Evolutionary conservation across 305 asterid genomes (phyloP).

Genomic region (Stenogyne calaminthoides): DNA sequence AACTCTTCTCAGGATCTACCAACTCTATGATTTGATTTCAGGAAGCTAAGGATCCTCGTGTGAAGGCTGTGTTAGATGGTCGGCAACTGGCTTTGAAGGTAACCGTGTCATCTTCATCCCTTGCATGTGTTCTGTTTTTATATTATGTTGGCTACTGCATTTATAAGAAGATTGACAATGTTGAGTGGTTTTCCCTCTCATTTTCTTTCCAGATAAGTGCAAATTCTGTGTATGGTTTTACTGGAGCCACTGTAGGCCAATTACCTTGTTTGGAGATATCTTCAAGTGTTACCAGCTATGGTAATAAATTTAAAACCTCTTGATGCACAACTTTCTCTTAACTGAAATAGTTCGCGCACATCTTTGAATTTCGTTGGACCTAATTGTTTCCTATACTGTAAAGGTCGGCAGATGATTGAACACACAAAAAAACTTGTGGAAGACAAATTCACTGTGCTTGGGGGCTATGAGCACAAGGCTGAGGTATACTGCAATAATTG

Average conservation of each 20-base stretch:
- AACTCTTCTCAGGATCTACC: conserved; percentile 22
- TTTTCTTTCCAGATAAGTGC: conserved; percentile 82
- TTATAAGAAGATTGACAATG: conserved; percentile 14
- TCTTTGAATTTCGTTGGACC: conserved; percentile 33
- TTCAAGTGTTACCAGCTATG: conserved; percentile 99
- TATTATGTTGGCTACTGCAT: conserved; percentile 18
- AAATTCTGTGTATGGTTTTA: conserved; percentile 97
- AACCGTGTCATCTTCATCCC: conserved; percentile 20
- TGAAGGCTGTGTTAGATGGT: conserved; percentile 96
- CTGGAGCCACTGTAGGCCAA: conserved; percentile 98
- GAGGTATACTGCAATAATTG: conserved; percentile 56
- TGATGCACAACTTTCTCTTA: conserved; percentile 26
- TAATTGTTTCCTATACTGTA: conserved; percentile 30
- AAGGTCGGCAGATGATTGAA: conserved; percentile 99
- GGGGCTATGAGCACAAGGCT: conserved; percentile 90
- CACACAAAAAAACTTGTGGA: conserved; percentile 96
- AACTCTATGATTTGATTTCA: conserved; percentile 37
- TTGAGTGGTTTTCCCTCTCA: conserved; percentile 34
- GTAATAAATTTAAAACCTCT: conserved; percentile 45
- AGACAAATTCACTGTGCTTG: conserved; percentile 78
- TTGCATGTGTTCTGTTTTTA: conserved; percentile 6
- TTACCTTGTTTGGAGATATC: conserved; percentile 98
- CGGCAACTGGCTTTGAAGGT: conserved; percentile 99
- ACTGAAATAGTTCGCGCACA: conserved; percentile 8
- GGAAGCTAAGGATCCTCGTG: conserved; percentile 99